These are phyloP conservation scores for Nitzschia sp. DNA, from an alignment of 108 stramenopile species.

Conservation along the genomic window DNA sequence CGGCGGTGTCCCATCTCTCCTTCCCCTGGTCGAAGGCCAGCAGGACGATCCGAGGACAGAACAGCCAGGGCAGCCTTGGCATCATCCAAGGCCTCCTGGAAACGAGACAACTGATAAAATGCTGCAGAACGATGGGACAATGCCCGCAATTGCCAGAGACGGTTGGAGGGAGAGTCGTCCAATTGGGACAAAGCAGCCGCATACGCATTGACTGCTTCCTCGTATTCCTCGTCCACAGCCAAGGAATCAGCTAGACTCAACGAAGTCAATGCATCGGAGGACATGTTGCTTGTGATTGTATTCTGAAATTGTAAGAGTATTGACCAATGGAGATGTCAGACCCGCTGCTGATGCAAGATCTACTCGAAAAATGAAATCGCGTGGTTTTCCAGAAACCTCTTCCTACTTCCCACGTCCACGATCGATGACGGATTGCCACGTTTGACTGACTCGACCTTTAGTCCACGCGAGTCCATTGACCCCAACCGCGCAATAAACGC, in stretches of 20 bases:
- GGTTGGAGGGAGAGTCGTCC: constrained; percentile 14
- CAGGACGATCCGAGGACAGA: not conserved
- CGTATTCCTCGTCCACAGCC: constrained; percentile 64
- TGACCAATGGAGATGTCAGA: too few species aligned
- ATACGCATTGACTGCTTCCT: constrained; percentile 60
- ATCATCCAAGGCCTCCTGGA: constrained; percentile 67
- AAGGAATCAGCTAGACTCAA: constrained; percentile 58
- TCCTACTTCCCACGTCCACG: too few species aligned
- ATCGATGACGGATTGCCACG: too few species aligned
- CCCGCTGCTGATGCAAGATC: too few species aligned
- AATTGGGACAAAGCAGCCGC: constrained; percentile 60
- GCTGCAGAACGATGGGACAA: constrained; percentile 68
- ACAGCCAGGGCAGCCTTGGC: constrained; percentile 58
- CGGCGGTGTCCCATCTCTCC: constrained; percentile 43
- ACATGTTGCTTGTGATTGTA: not conserved
- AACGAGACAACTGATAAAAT: constrained; percentile 58
- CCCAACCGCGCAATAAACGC: too few species aligned
- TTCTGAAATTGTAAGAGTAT: too few species aligned
- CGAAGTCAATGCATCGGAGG: constrained; percentile 10
- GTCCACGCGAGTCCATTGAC: too few species aligned
- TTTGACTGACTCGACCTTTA: too few species aligned
- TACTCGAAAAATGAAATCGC: too few species aligned
- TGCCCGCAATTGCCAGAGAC: constrained; percentile 45
- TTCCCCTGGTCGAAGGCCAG: constrained; percentile 46
- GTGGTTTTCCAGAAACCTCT: too few species aligned